Conservation (phyloP, 2,329 filamentous ascomycete genomes). For the Pseudogymnoascus sp. region DNA sequence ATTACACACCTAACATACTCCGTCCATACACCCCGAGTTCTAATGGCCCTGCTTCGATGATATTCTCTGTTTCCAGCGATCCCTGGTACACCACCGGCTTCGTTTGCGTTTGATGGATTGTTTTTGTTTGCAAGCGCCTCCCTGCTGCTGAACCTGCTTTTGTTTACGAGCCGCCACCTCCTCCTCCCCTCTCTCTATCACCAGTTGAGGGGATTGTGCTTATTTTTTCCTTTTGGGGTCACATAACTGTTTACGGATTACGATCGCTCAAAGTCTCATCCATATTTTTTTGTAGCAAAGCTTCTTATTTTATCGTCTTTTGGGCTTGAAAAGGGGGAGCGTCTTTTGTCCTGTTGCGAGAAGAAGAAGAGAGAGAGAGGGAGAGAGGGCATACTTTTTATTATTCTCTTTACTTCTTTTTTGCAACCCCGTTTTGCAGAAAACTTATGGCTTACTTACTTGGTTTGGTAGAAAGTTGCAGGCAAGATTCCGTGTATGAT, state of each 20-base stretch:
- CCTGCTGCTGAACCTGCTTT: conserved; percentile 18
- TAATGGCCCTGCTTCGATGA: conserved; percentile 21
- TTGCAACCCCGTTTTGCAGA: background rate
- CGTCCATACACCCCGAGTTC: background rate
- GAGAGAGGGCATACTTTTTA: background rate
- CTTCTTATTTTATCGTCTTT: background rate
- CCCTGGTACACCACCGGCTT: conserved; percentile 19
- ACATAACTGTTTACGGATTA: background rate
- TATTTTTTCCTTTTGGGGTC: background rate
- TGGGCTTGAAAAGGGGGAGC: background rate
- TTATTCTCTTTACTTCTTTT: conserved; percentile 14
- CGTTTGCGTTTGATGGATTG: conserved; percentile 23
- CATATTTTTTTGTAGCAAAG: background rate
- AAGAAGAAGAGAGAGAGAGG: background rate
- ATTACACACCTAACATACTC: conserved; percentile 15
- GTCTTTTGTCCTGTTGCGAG: background rate
- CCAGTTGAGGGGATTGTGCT: background rate
- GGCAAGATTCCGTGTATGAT: background rate
- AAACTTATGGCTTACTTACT: no score
- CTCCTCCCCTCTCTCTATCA: background rate
- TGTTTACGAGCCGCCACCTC: background rate
- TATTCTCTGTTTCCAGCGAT: conserved; percentile 24
- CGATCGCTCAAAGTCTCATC: background rate
- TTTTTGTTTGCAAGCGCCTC: conserved; percentile 16
- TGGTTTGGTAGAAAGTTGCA: background rate